Conservation (phyloP, 371 early-diverging fungal species). For the Mucor mucedo region DNA sequence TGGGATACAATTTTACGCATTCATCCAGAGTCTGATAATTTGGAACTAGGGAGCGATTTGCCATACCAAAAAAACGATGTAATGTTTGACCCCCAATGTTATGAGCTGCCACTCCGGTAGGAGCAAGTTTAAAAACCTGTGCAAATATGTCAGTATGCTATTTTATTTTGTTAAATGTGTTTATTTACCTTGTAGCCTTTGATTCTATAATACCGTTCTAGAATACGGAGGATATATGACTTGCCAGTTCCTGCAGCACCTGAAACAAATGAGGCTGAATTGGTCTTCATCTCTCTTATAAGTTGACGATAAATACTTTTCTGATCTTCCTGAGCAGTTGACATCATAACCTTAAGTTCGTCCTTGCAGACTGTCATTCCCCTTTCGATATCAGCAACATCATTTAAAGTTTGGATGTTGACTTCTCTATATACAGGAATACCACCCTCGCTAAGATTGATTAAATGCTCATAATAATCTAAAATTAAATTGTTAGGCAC, state of each 20-base stretch:
- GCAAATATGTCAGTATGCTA: background rate
- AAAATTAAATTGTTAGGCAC: too few species aligned
- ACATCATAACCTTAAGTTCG: constrained; percentile 7
- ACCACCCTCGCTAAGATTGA: constrained; percentile 2
- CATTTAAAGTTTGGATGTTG: background rate
- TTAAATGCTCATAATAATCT: constrained; percentile 10
- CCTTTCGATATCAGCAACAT: constrained; percentile 1
- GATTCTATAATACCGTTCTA: constrained; percentile 7
- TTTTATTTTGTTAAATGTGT: background rate
- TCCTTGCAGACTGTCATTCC: background rate
- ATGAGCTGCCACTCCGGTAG: constrained; percentile 13
- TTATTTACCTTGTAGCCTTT: constrained; percentile 6
- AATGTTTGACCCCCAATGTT: constrained; percentile 1
- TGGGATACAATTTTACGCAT: too few species aligned
- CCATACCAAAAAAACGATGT: too few species aligned
- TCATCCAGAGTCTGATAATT: too few species aligned
- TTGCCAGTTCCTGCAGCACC: too few species aligned
- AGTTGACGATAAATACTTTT: background rate
- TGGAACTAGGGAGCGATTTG: background rate
- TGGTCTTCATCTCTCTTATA: background rate
- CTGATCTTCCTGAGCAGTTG: background rate
- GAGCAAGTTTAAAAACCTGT: constrained; percentile 11
- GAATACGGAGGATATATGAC: constrained; percentile 4
- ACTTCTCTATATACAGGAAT: background rate
- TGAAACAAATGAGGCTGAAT: background rate